Evolutionary conservation across 1,284 basidiomycete species (phyloP), one percentile per base, ranked within the genome.

Genomic region (Gomphus sp.): DNA sequence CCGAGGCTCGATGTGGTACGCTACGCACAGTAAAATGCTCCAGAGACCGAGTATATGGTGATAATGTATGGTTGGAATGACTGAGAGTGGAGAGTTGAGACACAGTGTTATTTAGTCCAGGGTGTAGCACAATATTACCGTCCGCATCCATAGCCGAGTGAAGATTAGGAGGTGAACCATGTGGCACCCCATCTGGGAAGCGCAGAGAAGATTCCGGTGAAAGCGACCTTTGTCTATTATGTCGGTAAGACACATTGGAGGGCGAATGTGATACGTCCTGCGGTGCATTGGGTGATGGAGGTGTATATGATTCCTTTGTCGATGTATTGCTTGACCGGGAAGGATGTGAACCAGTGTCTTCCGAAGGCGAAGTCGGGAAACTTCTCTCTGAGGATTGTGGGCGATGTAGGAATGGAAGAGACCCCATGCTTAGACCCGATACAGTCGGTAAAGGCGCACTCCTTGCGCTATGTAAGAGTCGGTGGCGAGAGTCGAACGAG

Each of bases 21-120:
- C 87, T 91, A 28, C 93, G 80, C 3, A 95, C 91, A 4, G 92
- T 91, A 68, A 94, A 94, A 72, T 96, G 93, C 62, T 89, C 85
- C 49, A 93, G 77, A 6, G 86, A 86, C 52, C 91, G 81, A 10
- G 93, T 95, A 70, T 93, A 96, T 0, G 93, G 93, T 1, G 89
- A 92, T 2, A 97, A 75, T 0, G 93, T 97, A 67, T 95, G 93
- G 65, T 95, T 91, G 2, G 91, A 92, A 63, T 87, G 80, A 25
- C 83, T 87, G 58, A 97, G 80, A 2, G 89, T 90, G 18, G 89
- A 87, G 18, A 97, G 76, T 62, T 94, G 89, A 53, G 87, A 88
- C 25, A 95, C 78, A 8, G 84, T 82, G 66, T 85, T 85, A 73
- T 89, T 91, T 57, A 82, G 66, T 2, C 76, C 74, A 0, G 85